Percentiles rank a stretch among this genome's conserved stretches.
These are phyloP conservation scores for Lagerstroemia speciosa DNA, from an alignment of 345 rosid species.

Conservation along the genomic window DNA sequence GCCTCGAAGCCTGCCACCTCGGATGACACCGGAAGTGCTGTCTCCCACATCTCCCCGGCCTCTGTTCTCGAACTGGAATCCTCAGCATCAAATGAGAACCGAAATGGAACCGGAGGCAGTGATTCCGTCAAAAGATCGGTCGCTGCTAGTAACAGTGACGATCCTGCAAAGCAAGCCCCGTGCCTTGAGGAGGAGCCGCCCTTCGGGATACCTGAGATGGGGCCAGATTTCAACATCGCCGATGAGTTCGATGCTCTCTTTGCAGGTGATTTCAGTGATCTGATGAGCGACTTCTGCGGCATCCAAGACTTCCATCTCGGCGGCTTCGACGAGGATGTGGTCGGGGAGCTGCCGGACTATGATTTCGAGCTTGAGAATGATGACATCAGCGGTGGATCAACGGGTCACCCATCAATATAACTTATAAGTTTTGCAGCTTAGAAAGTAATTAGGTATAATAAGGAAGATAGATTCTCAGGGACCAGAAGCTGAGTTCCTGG, in stretches of 20 bases:
- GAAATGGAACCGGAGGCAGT: no score
- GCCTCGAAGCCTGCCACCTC: conserved; percentile 12
- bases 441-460: conserved; percentile 2
- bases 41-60: conserved; percentile 50
- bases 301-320: conserved; percentile 42
- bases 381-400: conserved; percentile 26
- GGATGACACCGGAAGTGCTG: conserved; percentile 36
- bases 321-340: conserved; percentile 36
- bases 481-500: not conserved
- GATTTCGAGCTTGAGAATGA: conserved; percentile 43
- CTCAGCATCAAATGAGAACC: conserved; percentile 19
- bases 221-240: conserved; percentile 29
- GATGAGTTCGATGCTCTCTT: conserved; percentile 33
- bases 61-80: conserved; percentile 46
- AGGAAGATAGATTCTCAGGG: not conserved
- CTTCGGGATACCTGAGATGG: conserved; percentile 20
- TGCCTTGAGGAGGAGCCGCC: conserved; percentile 39
- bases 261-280: conserved; percentile 35
- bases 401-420: conserved; percentile 27
- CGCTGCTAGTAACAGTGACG: conserved; percentile 13
- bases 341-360: conserved; percentile 66
- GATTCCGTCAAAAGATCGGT: conserved; percentile 12
- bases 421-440: conserved; percentile 80
- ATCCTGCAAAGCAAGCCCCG: conserved; percentile 36
- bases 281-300: conserved; percentile 42